Conservation (phyloP, 192 early-diverging fungal species). For the Coemansia sp. region DNA sequence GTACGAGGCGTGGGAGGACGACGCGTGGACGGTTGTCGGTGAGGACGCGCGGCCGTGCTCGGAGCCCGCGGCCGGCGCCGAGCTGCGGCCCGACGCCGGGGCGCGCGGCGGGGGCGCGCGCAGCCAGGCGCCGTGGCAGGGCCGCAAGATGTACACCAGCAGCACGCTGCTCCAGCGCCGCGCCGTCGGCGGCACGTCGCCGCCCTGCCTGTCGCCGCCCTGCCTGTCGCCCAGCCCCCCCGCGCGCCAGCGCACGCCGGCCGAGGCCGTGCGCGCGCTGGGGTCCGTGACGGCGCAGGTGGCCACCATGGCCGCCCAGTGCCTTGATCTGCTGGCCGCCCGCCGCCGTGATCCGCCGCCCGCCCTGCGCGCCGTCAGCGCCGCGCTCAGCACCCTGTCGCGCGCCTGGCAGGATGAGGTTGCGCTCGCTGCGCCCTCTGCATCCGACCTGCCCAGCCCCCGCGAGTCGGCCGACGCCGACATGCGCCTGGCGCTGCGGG, state of each 20-base stretch:
- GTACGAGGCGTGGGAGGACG: slow-evolving; percentile 50
- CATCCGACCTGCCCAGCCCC: background rate
- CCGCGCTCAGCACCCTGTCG: slow-evolving; percentile 21
- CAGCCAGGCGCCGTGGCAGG: background rate
- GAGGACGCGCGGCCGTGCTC: background rate
- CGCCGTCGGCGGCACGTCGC: slow-evolving; percentile 9
- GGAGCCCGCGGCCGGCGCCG: background rate
- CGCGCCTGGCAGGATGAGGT: slow-evolving; percentile 45
- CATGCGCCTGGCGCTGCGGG: slow-evolving; percentile 17
- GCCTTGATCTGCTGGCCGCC: slow-evolving; percentile 19
- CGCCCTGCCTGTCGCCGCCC: slow-evolving; percentile 8
- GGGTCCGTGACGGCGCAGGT: slow-evolving; percentile 37
- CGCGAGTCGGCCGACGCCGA: slow-evolving; percentile 16
- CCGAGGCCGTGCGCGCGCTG: slow-evolving; percentile 17
- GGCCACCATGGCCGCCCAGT: slow-evolving; percentile 35
- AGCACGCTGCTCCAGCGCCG: slow-evolving; percentile 27
- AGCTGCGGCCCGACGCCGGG: background rate
- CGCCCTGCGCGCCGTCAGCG: slow-evolving; percentile 3
- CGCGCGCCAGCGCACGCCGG: slow-evolving; percentile 7
- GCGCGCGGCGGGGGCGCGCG: no score
- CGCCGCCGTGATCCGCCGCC: background rate
- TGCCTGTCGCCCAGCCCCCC: slow-evolving; percentile 13
- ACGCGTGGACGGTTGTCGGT: slow-evolving; percentile 29
- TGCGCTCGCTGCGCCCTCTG: slow-evolving; percentile 3
- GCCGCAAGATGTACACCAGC: slow-evolving; percentile 29